Percentiles rank a stretch among this genome's conserved stretches.
Evolutionary conservation across 352 stramenopile species (phyloP).

Genomic region (Globisporangium camurandrum): DNA sequence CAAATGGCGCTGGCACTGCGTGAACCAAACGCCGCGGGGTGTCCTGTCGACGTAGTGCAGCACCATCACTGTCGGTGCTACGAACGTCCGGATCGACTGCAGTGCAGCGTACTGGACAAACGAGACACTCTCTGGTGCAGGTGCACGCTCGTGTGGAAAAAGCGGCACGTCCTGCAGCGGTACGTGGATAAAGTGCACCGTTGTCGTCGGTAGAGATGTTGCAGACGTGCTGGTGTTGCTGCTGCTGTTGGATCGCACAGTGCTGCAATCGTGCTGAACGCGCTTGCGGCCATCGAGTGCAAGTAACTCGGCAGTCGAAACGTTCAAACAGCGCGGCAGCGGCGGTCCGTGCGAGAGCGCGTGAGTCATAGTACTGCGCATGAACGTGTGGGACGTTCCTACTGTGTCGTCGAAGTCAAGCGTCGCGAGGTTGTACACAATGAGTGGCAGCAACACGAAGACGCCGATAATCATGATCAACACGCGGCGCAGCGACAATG

Average conservation of each 20-base stretch:
- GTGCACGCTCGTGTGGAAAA: background rate
- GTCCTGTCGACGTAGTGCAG: slow-evolving; percentile 27
- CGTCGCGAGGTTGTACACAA: slow-evolving; percentile 23
- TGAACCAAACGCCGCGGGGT: slow-evolving; percentile 36
- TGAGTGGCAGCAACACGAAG: slow-evolving; percentile 24
- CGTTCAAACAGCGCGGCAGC: slow-evolving; percentile 16
- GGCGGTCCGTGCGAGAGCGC: background rate
- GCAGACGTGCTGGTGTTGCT: background rate
- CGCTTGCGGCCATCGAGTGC: background rate
- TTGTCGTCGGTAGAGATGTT: background rate
- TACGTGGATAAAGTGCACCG: slow-evolving; percentile 33
- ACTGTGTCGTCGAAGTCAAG: slow-evolving; percentile 17
- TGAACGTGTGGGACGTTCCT: slow-evolving; percentile 1
- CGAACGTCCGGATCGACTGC: slow-evolving; percentile 17
- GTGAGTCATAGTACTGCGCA: background rate
- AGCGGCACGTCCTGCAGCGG: slow-evolving; percentile 17
- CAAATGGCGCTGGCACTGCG: slow-evolving; percentile 34
- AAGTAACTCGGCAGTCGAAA: slow-evolving; percentile 17
- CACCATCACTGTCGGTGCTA: slow-evolving; percentile 24
- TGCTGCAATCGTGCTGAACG: background rate
- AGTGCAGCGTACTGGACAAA: slow-evolving; percentile 33
- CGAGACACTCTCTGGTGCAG: slow-evolving; percentile 19
- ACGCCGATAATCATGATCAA: slow-evolving; percentile 18
- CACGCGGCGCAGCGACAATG: slow-evolving; percentile 13
- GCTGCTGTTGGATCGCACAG: background rate